Conservation (phyloP, 1,139 yeast species). For the Yamadazyma siamensis region DNA sequence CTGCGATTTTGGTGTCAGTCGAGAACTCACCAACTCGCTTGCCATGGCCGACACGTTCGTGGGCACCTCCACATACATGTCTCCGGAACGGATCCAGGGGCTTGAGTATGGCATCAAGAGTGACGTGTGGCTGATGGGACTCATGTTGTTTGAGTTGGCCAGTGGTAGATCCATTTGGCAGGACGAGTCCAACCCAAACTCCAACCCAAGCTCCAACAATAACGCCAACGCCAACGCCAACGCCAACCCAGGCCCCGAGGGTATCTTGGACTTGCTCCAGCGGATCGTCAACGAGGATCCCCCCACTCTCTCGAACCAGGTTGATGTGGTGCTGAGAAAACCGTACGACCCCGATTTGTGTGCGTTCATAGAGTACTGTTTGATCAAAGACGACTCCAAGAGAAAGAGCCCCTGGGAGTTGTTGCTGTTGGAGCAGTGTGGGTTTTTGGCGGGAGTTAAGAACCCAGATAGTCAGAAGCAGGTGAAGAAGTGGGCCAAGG, state of each 20-base stretch:
- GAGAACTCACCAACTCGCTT: constrained; percentile 85
- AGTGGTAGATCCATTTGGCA: constrained; percentile 61
- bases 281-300: constrained; percentile 92
- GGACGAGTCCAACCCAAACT: constrained; percentile 20
- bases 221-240: constrained; percentile 3
- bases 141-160: constrained; percentile 84
- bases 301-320: constrained; percentile 51
- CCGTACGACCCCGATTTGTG: constrained; percentile 45
- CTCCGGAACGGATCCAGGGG: constrained; percentile 96
- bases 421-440: constrained; percentile 19
- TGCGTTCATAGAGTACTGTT: constrained; percentile 64
- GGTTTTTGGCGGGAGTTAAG: constrained; percentile 44
- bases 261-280: constrained; percentile 85
- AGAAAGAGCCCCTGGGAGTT: constrained; percentile 65
- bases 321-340: constrained; percentile 22
- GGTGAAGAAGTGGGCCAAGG: constrained; percentile 50
- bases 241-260: constrained; percentile 55
- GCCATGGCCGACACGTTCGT: constrained; percentile 90
- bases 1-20: constrained; percentile 92
- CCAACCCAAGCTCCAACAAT: constrained; percentile 19
- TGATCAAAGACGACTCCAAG: constrained; percentile 59
- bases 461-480: constrained; percentile 41
- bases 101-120: constrained; percentile 88
- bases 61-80: constrained; percentile 96
- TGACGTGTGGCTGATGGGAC: constrained; percentile 95